These are phyloP conservation scores for Saccharomycopsis capsularis DNA, from an alignment of 805 yeast species.

Conservation along the genomic window DNA sequence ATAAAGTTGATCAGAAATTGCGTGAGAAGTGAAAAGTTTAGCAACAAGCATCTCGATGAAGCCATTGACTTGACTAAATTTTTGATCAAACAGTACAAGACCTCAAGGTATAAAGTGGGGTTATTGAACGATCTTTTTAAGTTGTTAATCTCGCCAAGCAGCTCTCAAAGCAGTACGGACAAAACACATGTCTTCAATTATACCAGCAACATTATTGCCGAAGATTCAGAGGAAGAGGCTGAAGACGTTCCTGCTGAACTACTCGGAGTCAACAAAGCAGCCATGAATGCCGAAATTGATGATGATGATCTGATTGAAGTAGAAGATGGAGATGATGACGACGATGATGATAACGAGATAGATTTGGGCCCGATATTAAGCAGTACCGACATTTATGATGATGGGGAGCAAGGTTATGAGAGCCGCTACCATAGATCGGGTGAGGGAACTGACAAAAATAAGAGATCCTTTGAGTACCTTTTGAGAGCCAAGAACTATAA, in stretches of 20 bases:
- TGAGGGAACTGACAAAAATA: not conserved
- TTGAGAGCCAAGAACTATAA: slow-evolving; percentile 5
- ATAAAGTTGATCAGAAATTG: slow-evolving; percentile 10
- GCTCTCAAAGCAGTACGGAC: not conserved
- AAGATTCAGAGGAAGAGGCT: not conserved
- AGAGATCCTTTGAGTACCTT: not conserved
- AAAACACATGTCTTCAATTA: not conserved
- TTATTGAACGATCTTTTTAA: slow-evolving; percentile 10
- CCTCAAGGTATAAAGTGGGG: not conserved
- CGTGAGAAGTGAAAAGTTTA: not conserved
- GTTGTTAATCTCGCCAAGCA: slow-evolving; percentile 3
- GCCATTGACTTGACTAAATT: slow-evolving; percentile 13
- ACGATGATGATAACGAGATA: not conserved
- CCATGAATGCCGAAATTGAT: not conserved
- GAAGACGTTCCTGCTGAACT: not conserved
- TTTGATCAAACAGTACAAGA: slow-evolving; percentile 3
- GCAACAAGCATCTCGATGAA: not conserved
- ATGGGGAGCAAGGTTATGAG: not conserved
- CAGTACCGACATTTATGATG: too few species aligned
- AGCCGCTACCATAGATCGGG: not conserved
- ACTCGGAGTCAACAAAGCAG: not conserved
- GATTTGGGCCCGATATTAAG: not conserved
- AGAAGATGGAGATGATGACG: not conserved
- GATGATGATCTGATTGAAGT: not conserved
- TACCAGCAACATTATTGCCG: not conserved